phyloP scores from a whole-genome alignment of 2,329 filamentous ascomycete species.

The Fusarium sublunatum region DNA sequence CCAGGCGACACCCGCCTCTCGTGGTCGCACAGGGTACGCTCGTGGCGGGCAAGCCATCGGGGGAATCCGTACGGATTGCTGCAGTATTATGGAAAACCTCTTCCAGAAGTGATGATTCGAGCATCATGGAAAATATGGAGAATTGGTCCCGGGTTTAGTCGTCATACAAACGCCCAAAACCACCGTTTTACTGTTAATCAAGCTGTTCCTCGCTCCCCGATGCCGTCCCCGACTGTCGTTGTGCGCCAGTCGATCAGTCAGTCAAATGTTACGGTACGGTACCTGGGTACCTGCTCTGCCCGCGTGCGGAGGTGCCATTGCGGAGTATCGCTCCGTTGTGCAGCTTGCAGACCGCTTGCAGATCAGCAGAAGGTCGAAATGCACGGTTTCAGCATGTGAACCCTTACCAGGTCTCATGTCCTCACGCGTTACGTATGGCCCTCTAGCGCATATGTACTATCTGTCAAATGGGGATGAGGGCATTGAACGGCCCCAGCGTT shows the following conservation, averaged over 20 bases:
- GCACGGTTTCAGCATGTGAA: conserved; percentile 40
- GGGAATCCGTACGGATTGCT: conserved; percentile 16
- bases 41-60: conserved; percentile 35
- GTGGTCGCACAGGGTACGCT: conserved; percentile 34
- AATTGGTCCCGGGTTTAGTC: conserved; percentile 13
- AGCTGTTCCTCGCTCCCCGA: conserved; percentile 15
- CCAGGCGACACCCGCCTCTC: conserved; percentile 24
- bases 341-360: conserved; percentile 38
- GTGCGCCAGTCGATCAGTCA: conserved; percentile 17
- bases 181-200: conserved; percentile 27
- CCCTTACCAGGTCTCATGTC: conserved; percentile 35
- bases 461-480: conserved; percentile 30
- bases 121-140: conserved; percentile 10
- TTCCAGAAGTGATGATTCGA: conserved; percentile 19
- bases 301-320: conserved; percentile 30
- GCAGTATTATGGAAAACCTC: conserved; percentile 22
- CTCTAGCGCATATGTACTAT: conserved; percentile 33
- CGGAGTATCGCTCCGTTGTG: conserved; percentile 1
- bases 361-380: conserved; percentile 35
- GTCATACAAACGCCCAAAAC: conserved; percentile 23
- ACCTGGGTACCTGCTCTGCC: not conserved
- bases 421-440: conserved; percentile 33
- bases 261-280: conserved; percentile 5
- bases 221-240: conserved; percentile 17
- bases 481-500: conserved; percentile 29